Evolutionary conservation across 371 early-diverging fungal species (phyloP), one percentile per base, ranked within the genome.

Genomic region (Lichtheimia ramosa): DNA sequence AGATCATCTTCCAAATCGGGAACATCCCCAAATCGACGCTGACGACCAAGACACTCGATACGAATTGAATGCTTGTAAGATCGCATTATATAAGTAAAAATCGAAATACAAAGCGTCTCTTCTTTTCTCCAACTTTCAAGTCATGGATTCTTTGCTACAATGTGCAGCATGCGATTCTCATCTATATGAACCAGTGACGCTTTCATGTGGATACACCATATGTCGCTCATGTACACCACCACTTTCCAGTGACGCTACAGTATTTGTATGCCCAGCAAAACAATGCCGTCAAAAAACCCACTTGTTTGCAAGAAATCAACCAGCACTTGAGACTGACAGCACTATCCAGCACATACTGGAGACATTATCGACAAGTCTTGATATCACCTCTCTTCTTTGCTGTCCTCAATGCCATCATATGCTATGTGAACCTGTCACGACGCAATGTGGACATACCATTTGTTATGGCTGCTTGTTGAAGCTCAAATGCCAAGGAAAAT

Each of bases 381-480:
- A 71, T 71, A 48, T 51, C 58, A 8, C 62, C 63, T 25, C 5
- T 8, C 78, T 83, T 25, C 60, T 87, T 23, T 84, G 84, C 55
- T 91, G 91, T 61, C 71, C 80, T 18, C 65, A 87, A 24, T 89
- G 89, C 56, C 68, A 72, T 27, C 62, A 74, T 15, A 49, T 77
- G 14, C 58, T 89, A 18, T 53, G 66, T 15, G 73, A 81, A 15
- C 89, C 91, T 3, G 64, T 88, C 25, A 89, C 89, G 1, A 78
- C 78, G 16, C 75, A 75, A 5, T 91, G 91, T 61, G 91, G 91
- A 3, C 91, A 91, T 60, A 83, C 85, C 0, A 79, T 82, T 57
- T 91, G 91, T 66, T 78, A 77, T 39, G 40, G 65, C 1, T 91
- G 91, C 53, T 53, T 87, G 5, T 58, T 75, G 4, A 55, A 61